Evolutionary conservation across 352 stramenopile genomes (phyloP), one percentile per base, ranked within the genome.

Genomic region (Peronospora farinosa): DNA sequence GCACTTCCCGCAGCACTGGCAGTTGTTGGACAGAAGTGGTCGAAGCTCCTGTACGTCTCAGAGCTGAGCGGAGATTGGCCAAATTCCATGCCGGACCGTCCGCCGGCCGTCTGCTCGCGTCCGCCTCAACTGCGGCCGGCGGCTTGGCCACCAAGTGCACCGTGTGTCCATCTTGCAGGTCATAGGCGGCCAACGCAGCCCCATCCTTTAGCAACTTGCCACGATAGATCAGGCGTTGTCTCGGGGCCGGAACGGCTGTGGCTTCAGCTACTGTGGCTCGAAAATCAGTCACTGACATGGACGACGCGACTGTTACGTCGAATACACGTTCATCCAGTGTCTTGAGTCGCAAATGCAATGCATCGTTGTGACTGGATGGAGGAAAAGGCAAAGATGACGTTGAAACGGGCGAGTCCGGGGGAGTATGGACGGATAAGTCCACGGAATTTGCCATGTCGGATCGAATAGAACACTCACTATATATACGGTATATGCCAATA

Each of bases 181-280:
- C 79, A 54, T 97, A 97, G 13, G 58, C 67, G 19, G 66, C 61
- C 17, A 97, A 57, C 28, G 47, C 28, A 1, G 73, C 56, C 6
- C 71, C 78, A 60, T 97, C 89, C 40, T 88, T 86, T 13, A 97
- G 62, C 25, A 96, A 38, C 45, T 93, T 95, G 23, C 86, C 89
- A 28, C 88, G 81, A 53, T 96, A 97, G 57, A 97, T 97, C n/a
- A 97, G 74, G 0, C 89, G 81, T 64, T 96, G 89, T 16, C 80
- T 63, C 7, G 81, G 41, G 12, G 60, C 61, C 0, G 78, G 75
- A 7, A 95, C 60, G 11, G 74, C 43, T 25, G 84, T 92, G 15
- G 58, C 69, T 11, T 57, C 40, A 25, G 74, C 74, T 16, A 95
- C 68, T 12, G 74, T 53, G 16, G 55, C 63, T 31, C 81, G 82